A percentile compares a stretch with the other conserved stretches of the same genome.
Conservation (phyloP, 106 monocot genomes). For the Cymbidium sinense region DNA sequence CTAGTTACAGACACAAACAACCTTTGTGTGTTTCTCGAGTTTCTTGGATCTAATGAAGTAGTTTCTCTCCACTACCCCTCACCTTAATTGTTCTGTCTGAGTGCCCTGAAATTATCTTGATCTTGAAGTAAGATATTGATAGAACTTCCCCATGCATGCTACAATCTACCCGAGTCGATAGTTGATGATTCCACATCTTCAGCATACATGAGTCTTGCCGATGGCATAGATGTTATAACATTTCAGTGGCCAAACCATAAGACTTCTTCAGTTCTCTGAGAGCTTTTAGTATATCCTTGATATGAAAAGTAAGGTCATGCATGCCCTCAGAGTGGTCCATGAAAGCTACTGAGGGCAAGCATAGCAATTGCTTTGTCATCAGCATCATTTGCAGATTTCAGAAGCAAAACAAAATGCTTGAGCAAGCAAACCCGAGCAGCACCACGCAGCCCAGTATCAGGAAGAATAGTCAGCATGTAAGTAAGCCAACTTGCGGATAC, state of each 20-base stretch:
- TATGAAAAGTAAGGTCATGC: constrained; percentile 31
- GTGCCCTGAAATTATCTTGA: constrained; percentile 43
- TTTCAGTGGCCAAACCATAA: too few species aligned
- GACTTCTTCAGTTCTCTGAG: too few species aligned
- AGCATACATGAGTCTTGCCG: constrained; percentile 44
- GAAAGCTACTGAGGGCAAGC: constrained; percentile 47
- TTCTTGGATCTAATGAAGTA: constrained; percentile 40
- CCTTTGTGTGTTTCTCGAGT: constrained; percentile 41
- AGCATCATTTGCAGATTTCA: constrained; percentile 27
- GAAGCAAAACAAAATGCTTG: constrained; percentile 21
- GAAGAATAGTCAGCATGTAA: constrained; percentile 49
- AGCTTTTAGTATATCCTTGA: too few species aligned
- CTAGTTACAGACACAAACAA: constrained; percentile 53
- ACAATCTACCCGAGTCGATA: constrained; percentile 41
- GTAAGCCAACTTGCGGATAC: too few species aligned
- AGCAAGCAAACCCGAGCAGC: constrained; percentile 49
- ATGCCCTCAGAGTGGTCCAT: constrained; percentile 50
- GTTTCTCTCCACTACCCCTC: constrained; percentile 28
- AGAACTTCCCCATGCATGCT: constrained; percentile 42
- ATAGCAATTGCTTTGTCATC: too few species aligned
- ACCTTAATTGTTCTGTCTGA: constrained; percentile 55
- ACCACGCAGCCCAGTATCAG: constrained; percentile 50
- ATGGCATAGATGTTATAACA: constrained; percentile 39
- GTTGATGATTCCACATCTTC: constrained; percentile 48
- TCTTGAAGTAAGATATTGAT: constrained; percentile 30